Evolutionary conservation across 371 early-diverging fungal species (phyloP).

Genomic region (Haplosporangium sp.): DNA sequence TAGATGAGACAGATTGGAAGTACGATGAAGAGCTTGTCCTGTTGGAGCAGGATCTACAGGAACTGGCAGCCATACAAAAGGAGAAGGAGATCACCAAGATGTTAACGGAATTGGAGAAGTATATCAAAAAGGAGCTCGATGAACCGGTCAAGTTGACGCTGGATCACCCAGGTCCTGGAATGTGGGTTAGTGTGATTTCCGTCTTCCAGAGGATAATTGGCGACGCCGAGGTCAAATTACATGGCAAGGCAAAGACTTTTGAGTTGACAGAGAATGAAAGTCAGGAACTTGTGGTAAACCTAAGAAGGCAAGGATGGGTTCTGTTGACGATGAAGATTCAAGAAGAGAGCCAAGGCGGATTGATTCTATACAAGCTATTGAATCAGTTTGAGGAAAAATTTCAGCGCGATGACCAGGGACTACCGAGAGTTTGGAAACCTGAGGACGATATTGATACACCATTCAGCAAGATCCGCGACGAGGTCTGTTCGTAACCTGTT

Average conservation of each 20-base stretch:
- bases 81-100: slow-evolving; percentile 85
- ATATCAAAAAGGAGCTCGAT: slow-evolving; percentile 67
- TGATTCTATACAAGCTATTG: slow-evolving; percentile 82
- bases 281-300: slow-evolving; percentile 56
- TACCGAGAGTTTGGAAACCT: slow-evolving; percentile 96
- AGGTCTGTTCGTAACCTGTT: slow-evolving; percentile 45
- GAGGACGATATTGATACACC: slow-evolving; percentile 92
- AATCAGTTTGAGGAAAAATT: slow-evolving; percentile 90
- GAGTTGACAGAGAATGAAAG: slow-evolving; percentile 62
- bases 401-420: slow-evolving; percentile 91
- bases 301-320: slow-evolving; percentile 80
- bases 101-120: slow-evolving; percentile 74
- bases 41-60: slow-evolving; percentile 74
- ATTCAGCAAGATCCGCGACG: slow-evolving; percentile 80
- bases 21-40: slow-evolving; percentile 72
- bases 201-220: slow-evolving; percentile 67
- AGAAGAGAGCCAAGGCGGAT: slow-evolving; percentile 85
- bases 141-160: slow-evolving; percentile 79
- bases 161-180: slow-evolving; percentile 69
- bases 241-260: slow-evolving; percentile 55
- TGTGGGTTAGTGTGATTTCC: slow-evolving; percentile 81
- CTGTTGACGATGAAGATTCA: slow-evolving; percentile 76
- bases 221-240: slow-evolving; percentile 58
- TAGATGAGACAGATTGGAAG: slow-evolving; percentile 84
- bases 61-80: slow-evolving; percentile 73